Evolutionary conservation across 1,139 yeast species (phyloP), one percentile per base, ranked within the genome.

Genomic region (Candida gigantensis): DNA sequence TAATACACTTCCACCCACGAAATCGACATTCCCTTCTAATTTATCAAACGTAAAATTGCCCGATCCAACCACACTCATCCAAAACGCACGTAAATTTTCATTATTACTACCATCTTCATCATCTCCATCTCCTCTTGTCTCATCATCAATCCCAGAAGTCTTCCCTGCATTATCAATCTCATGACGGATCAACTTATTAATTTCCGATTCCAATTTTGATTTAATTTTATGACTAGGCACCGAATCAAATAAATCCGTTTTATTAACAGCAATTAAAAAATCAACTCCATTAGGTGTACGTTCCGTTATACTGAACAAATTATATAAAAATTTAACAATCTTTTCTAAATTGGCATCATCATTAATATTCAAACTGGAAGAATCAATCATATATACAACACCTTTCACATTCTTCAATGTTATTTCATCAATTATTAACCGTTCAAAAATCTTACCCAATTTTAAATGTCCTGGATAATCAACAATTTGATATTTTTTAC

Each of bases 391-490:
- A 48, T 78, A 88, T 2, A 88, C 60, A 5, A 88, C 65, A 3
- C 96, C 96, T 46, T 72, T 65, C 31, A 81, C 61, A 25, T 68
- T 67, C 32, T 61, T 59, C 30, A 75, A 52, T 18, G 79, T 66
- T 27, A 68, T 62, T 32, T 74, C 74, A 16, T 71, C 65, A 11
- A 70, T 54, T 34, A 74, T 62, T 45, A 66, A 51, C 40, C 65
- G 70, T 42, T 62, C 60, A 45, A 77, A 57, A 36, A 72, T 62
- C 34, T 74, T 74, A 42, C 76, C 77, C 47, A 89, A 76, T 56
- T 88, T 89, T 40, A 77, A 65, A 58, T 85, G 92, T 6, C 97
- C 97, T 2, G 97, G 97, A 48, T 81, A 81, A 54, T 90, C 97
- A 34, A 84, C 72, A 31, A 89, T 56, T 47, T 72, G 71, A 58